phyloP scores from a whole-genome alignment of 1,284 basidiomycete genomes.

The Naganishia sp. region DNA sequence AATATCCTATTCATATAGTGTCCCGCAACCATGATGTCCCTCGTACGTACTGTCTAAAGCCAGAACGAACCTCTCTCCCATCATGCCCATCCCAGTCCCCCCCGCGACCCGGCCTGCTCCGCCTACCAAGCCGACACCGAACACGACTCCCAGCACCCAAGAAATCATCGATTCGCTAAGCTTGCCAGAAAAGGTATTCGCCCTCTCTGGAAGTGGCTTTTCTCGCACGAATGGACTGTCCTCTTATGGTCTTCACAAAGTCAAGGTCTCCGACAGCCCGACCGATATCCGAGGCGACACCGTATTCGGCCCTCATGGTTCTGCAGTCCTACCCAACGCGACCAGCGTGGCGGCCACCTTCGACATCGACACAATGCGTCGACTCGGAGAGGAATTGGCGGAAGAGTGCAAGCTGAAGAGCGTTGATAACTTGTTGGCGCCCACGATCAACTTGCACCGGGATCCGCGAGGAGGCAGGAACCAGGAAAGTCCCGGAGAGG shows the following conservation, averaged over 20 bases:
- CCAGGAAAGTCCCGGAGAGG: slow-evolving; percentile 69
- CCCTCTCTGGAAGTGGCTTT: slow-evolving; percentile 23
- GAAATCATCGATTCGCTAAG: slow-evolving; percentile 18
- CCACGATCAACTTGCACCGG: slow-evolving; percentile 76
- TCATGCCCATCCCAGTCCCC: slow-evolving; percentile 17
- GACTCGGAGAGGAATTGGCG: slow-evolving; percentile 64
- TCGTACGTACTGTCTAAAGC: too few species aligned
- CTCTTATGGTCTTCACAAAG: slow-evolving; percentile 20
- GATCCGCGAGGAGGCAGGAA: slow-evolving; percentile 57
- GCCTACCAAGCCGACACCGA: slow-evolving; percentile 8
- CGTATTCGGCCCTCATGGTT: slow-evolving; percentile 20
- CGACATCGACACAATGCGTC: slow-evolving; percentile 65
- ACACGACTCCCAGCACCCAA: background rate
- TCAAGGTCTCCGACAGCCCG: slow-evolving; percentile 28
- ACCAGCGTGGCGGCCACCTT: slow-evolving; percentile 74
- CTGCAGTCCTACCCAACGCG: slow-evolving; percentile 54
- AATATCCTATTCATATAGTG: background rate
- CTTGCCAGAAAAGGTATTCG: slow-evolving; percentile 30
- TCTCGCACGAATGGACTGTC: slow-evolving; percentile 21
- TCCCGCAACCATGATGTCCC: too few species aligned
- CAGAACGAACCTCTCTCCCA: background rate
- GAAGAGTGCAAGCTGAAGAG: slow-evolving; percentile 68
- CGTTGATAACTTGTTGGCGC: slow-evolving; percentile 67
- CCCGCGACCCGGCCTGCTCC: background rate
- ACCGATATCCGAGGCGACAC: slow-evolving; percentile 29